Base-by-base conservation (phyloP, 108 stramenopile species). In the Epipyxis sp. region DNA sequence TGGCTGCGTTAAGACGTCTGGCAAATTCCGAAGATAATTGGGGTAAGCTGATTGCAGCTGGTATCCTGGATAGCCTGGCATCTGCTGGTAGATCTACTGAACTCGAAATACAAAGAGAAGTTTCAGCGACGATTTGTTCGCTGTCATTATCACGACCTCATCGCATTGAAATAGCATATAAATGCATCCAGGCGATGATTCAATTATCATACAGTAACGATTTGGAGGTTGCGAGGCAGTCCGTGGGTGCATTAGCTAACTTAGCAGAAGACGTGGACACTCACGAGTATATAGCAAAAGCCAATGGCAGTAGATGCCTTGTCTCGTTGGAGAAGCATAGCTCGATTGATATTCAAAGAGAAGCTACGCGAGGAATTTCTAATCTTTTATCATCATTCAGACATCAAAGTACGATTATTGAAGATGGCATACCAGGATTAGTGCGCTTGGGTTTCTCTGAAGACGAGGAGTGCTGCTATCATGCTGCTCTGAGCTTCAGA, bases 241-340 rank as follows among this genome's bases (percentile, higher is more conserved):
- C 89, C 59, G 76, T 91, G 44, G 89, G 90, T 13, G 79, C 90
- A 1, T 76, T 93, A 6, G 92, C 90, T 29, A 92, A 91, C 77
- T 42, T 93, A 32, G 90, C 91, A 1, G 92, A 92, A 69, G 91
- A 92, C 44, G 77, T 89, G 44, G 84, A 87, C 3, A 91, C 91
- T 45, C 92, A 93, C 81, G 79, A 68, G 42, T 44, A 42, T 43
- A 81, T 89, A 34, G 85, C 83, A 45, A 65, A 50, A 32, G 46
- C 74, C 44, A 86, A 88, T 1, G 89, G 85, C 16, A 81, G 82
- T 32, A 41, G 76, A 30, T 79, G 59, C 35, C 79, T 91, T 78
- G 46, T 91, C 34, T 83, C 77, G 0, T 58, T 88, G 37, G 78
- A 91, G 69, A 69, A 76, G 27, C 89, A 88, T 77, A 69, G 78